phyloP scores from a whole-genome alignment of 495 filamentous ascomycete genomes.

The Chaetomium fimeti region DNA sequence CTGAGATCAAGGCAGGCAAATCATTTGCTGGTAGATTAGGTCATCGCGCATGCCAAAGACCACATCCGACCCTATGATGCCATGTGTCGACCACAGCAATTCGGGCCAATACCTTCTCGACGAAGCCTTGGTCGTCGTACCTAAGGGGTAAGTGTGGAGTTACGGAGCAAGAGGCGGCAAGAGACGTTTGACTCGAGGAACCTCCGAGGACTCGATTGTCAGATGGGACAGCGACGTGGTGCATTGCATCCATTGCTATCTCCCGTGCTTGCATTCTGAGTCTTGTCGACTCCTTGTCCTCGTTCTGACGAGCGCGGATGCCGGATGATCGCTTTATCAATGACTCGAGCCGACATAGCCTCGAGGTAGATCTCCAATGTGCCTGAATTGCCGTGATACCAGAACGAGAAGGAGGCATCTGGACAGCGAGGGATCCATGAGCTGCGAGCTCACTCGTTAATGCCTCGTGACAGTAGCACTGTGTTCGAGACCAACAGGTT shows the following conservation, averaged over 20 bases:
- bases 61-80: neutral
- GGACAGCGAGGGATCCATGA: neutral
- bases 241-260: neutral
- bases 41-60: neutral
- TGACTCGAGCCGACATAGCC: neutral
- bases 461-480: constrained; percentile 1
- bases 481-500: neutral
- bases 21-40: neutral
- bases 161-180: neutral
- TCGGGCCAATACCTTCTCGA: neutral
- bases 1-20: neutral
- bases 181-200: neutral
- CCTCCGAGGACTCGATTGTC: neutral
- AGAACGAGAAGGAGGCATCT: neutral
- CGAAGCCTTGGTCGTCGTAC: neutral
- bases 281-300: too few species aligned
- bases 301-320: neutral
- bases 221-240: neutral
- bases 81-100: neutral
- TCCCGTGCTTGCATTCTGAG: neutral
- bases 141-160: neutral
- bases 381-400: too few species aligned
- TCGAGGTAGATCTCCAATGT: neutral
- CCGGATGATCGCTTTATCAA: neutral
- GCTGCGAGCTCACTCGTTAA: neutral